Conservation (phyloP, 202 grass and related monocot species). For the Miscanthus sacchariflorus region DNA sequence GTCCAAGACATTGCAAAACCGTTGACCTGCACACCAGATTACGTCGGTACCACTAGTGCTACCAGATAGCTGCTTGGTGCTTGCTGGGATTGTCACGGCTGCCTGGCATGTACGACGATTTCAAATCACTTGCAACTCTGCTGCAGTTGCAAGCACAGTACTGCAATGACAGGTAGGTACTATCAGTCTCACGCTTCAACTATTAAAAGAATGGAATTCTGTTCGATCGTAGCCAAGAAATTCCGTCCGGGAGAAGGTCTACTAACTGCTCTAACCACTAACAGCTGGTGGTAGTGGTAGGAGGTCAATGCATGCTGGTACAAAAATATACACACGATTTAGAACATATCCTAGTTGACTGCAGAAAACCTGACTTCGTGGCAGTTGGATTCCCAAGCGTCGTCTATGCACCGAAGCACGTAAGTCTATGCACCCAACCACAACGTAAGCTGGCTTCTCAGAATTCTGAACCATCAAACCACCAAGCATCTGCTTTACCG, state of each 20-base stretch:
- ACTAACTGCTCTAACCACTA: neutral
- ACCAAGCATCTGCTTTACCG: constrained; percentile 8
- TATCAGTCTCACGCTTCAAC: neutral
- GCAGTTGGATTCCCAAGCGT: neutral
- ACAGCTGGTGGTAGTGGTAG: neutral
- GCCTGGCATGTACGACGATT: neutral
- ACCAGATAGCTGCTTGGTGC: neutral
- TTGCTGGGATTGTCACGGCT: neutral
- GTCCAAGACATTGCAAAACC: neutral
- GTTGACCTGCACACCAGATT: neutral
- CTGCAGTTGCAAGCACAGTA: neutral
- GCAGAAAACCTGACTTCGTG: neutral
- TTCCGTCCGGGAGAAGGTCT: neutral
- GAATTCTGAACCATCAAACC: neutral
- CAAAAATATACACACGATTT: neutral
- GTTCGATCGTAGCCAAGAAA: neutral
- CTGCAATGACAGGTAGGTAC: no score
- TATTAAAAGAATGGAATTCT: neutral
- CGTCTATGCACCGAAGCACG: neutral
- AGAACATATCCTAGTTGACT: neutral
- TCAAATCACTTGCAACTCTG: neutral
- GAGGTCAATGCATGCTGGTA: neutral
- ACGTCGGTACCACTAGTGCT: neutral
- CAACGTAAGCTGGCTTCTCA: neutral
- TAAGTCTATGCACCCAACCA: neutral